Evolutionary conservation across 1,284 basidiomycete genomes (phyloP), one percentile per base, ranked within the genome.

Genomic region (Cutaneotrichosporon cyanovorans): DNA sequence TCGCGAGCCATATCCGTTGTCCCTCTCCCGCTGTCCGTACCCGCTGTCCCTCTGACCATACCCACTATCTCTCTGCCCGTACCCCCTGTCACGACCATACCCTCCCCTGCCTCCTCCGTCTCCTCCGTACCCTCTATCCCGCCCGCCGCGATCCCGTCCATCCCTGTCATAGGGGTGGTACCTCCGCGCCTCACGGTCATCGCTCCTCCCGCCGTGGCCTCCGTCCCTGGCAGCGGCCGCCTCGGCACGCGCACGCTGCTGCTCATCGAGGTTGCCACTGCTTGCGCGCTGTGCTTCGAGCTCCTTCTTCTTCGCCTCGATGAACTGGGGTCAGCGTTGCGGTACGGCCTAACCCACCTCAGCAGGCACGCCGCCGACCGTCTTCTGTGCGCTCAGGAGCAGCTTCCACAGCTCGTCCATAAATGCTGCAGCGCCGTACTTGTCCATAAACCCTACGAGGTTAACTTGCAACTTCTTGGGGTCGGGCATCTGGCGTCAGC

Each of bases 291-390:
- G 82, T 39, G 80, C 76, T 23, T 87, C 78, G 77, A 97, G 81
- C 71, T 98, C 93, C 61, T 82, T 81, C 73, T 98, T 98, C 74
- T 97, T 97, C 65, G 87, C 84, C 61, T 96, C 90, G 19, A 98
- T 83, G 65, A 97, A 91, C 20, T 71, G 44, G 5, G 19, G 37
- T 48, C 30, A 48, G 46, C 37, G n/a, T 2, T 4, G 11, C 15
- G 20, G 20, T n/a, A 14, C 11, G 32, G 40, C n/a, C 16, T 11
- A 40, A 32, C 42, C 33, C 37, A 68, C 67, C 57, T 84, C 84
- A n/a, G 81, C 80, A 2, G 93, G 93, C 0, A 98, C 87, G 52
- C 91, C 91, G 7, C 87, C 85, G 1, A 86, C 79, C 23, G 87
- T 88, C 34, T 79, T 76, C 69, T 97, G 93, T 3, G 93, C 93